These are phyloP conservation scores for Xylaria sp. DNA, from an alignment of 2,329 filamentous ascomycete genomes.

Conservation along the genomic window DNA sequence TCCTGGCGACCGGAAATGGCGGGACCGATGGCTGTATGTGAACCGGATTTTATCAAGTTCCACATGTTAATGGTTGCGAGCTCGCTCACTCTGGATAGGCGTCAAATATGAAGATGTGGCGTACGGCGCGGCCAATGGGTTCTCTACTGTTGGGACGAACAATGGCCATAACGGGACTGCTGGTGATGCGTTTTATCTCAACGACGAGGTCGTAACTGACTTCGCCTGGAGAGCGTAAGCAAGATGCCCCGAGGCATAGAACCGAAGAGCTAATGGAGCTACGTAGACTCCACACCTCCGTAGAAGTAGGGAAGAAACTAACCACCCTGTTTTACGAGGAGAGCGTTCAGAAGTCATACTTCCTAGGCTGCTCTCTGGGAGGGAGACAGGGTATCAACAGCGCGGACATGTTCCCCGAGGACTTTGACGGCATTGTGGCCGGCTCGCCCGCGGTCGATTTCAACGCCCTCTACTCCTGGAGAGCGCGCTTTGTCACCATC, in stretches of 20 bases:
- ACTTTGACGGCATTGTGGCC: constrained; percentile 61
- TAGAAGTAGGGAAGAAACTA: constrained; percentile 51
- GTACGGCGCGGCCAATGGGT: constrained; percentile 46
- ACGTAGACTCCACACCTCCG: constrained; percentile 48
- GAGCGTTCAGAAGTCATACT: constrained; percentile 51
- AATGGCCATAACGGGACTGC: constrained; percentile 51
- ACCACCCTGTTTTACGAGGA: constrained; percentile 50
- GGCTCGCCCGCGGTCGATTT: constrained; percentile 47
- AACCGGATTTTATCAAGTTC: background rate
- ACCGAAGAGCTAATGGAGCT: background rate
- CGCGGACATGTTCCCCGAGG: constrained; percentile 55
- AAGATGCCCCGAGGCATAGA: background rate
- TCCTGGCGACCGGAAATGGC: constrained; percentile 52
- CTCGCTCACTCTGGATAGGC: constrained; percentile 25
- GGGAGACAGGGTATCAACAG: constrained; percentile 61
- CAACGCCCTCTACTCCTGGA: constrained; percentile 37
- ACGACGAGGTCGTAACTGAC: constrained; percentile 42
- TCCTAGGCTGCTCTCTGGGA: constrained; percentile 61
- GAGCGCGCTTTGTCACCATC: constrained; percentile 48
- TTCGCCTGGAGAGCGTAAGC: constrained; percentile 38
- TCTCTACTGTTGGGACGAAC: constrained; percentile 51
- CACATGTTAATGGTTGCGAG: too few relatives aligned
- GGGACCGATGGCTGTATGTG: constrained; percentile 46
- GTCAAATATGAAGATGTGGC: constrained; percentile 48
- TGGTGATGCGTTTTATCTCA: constrained; percentile 38